Base-by-base conservation (phyloP, 2,329 filamentous ascomycete species). In the Lecanosticta acicola region DNA sequence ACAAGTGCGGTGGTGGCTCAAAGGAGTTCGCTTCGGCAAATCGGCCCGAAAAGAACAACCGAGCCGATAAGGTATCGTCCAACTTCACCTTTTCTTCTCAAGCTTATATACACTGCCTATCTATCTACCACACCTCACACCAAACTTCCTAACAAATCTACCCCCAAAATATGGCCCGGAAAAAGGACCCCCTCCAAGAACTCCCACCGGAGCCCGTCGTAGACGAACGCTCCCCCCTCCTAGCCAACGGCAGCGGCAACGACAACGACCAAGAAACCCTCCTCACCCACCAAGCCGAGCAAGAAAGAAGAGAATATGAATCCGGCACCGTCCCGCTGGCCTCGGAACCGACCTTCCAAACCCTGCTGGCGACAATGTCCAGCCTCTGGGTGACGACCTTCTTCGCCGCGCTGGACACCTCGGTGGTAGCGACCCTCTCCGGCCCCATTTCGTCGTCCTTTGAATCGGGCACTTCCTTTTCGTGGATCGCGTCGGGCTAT, bases 401-500 rank as follows among this genome's bases (percentile, higher is more conserved):
- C 53, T 69, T 79, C 32, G 76, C 76, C 39, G 77, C 77, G 2
- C 59, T 79, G n/a, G 88, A 95, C 67, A 79, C 79, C 1, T 93
- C 87, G 39, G 84, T 95, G 53, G 87, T 94, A 56, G 88, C 89
- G 7, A 95, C 89, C 0, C 76, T 95, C 1, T 84, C 86, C 0
- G 85, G 80, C 0, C 87, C 89, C 5, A 94, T 96, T 53, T 86
- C 86, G 18, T 85, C 81, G 62, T 84, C 84, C 35, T 94, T 95
- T 68, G 75, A 83, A 48, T 94, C 87, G 1, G 78, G 94, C 20
- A 84, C 83, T 16, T 74, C 93, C 3, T 75, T 94, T 36, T 90
- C 87, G 1, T 95, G 89, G 89, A 80, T 95, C 5, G 89, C 87
- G 0, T 85, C 87, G 0, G 84, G 87, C 16, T 95, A 94, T 63